These are phyloP conservation scores for Lagenaria siceraria DNA, from an alignment of 306 rosid genomes.

Conservation along the genomic window DNA sequence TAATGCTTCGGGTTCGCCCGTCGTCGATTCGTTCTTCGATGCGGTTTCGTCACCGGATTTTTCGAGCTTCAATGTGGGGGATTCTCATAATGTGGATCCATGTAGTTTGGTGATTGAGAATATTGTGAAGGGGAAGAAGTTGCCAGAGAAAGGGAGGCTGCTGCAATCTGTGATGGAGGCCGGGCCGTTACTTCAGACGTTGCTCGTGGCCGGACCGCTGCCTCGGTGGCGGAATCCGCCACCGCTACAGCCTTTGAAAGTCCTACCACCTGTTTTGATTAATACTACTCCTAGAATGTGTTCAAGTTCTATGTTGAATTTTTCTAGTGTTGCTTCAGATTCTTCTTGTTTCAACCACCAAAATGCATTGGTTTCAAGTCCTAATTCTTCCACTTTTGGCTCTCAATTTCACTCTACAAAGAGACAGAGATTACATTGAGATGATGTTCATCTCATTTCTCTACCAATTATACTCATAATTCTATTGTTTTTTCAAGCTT, in stretches of 20 bases:
- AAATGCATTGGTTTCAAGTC: not conserved
- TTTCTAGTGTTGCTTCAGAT: conserved; percentile 4
- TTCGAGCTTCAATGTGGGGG: conserved; percentile 40
- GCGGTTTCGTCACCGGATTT: conserved; percentile 47
- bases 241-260: conserved; percentile 26
- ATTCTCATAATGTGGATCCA: conserved; percentile 26
- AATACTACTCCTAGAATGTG: conserved; percentile 24
- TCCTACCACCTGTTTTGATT: conserved; percentile 38
- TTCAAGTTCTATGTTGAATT: conserved; percentile 49
- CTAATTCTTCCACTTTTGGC: conserved; percentile 13
- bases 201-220: conserved; percentile 49
- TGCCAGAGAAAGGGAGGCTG: conserved; percentile 60
- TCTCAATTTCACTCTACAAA: not conserved
- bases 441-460: not conserved
- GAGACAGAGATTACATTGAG: not conserved
- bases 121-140: conserved; percentile 21
- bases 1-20: conserved; percentile 21
- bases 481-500: not conserved
- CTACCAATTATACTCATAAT: too few relatives aligned
- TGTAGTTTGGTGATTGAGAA: conserved; percentile 22
- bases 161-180: conserved; percentile 47
- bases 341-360: conserved; percentile 12
- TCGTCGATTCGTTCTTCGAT: conserved; percentile 53
- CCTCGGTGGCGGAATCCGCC: conserved; percentile 80
- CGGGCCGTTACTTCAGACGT: conserved; percentile 55